These are phyloP conservation scores for Ballota nigra DNA, from an alignment of 257 asterid species.

Conservation along the genomic window DNA sequence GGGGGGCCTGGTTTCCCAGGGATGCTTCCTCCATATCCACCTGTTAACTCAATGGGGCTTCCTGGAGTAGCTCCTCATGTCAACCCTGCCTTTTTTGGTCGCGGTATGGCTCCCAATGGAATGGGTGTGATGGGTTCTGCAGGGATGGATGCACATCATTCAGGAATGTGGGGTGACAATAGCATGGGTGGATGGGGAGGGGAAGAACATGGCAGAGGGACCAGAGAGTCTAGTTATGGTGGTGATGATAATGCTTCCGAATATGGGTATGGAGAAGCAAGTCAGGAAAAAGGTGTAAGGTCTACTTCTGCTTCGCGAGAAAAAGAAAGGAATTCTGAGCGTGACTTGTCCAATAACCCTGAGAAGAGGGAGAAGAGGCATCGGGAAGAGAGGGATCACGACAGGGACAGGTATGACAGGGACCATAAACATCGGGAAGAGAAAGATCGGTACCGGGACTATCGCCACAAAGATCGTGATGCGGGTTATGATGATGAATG, in stretches of 20 bases:
- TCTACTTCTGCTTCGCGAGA: slow-evolving; percentile 56
- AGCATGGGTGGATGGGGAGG: slow-evolving; percentile 86
- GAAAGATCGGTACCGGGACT: slow-evolving; percentile 32
- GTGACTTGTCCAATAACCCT: slow-evolving; percentile 72
- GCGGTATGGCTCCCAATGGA: slow-evolving; percentile 86
- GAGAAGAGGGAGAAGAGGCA: slow-evolving; percentile 50
- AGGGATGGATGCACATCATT: slow-evolving; percentile 76
- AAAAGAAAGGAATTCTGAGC: slow-evolving; percentile 71
- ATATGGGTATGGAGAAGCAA: slow-evolving; percentile 77
- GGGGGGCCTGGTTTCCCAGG: slow-evolving; percentile 77
- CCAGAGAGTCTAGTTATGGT: slow-evolving; percentile 86
- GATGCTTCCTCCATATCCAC: slow-evolving; percentile 71
- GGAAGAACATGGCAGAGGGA: slow-evolving; percentile 81
- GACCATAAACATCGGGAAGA: slow-evolving; percentile 35
- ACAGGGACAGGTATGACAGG: slow-evolving; percentile 35
- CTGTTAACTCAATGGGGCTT: slow-evolving; percentile 77
- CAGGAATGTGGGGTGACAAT: slow-evolving; percentile 92
- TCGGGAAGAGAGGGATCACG: slow-evolving; percentile 61
- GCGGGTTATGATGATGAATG: slow-evolving; percentile 34
- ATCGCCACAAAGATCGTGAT: slow-evolving; percentile 38
- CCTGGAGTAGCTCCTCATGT: slow-evolving; percentile 99
- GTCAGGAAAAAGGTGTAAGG: slow-evolving; percentile 73
- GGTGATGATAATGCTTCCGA: slow-evolving; percentile 90
- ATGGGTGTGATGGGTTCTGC: slow-evolving; percentile 92
- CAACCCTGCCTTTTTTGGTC: slow-evolving; percentile 89